These are phyloP conservation scores for Populus davidiana DNA, from an alignment of 345 rosid species.

Conservation along the genomic window DNA sequence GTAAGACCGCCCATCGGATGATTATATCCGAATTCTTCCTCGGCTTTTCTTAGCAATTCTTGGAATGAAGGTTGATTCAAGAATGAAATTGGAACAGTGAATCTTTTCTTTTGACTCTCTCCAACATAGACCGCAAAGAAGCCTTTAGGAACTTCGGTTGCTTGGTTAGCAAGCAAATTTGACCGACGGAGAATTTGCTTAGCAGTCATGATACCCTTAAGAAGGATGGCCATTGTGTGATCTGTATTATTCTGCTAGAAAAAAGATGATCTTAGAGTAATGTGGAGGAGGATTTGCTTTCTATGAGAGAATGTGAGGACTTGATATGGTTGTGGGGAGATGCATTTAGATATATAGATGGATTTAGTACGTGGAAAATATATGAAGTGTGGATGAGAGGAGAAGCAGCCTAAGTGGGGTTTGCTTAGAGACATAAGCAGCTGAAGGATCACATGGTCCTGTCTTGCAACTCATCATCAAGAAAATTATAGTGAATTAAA, in stretches of 20 bases:
- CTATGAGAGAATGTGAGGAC: neutral
- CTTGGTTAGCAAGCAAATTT: neutral
- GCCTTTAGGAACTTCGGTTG: constrained; percentile 11
- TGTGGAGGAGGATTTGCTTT: neutral
- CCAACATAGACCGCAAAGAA: constrained; percentile 10
- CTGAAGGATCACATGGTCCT: constrained; percentile 33
- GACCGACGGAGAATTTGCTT: neutral
- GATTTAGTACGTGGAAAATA: neutral
- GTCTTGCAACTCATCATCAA: constrained; percentile 23
- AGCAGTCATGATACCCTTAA: neutral
- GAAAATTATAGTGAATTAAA: neutral
- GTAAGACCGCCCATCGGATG: constrained; percentile 20
- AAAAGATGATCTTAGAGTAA: too few species aligned
- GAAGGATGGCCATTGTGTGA: constrained; percentile 6
- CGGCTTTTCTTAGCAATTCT: constrained; percentile 4
- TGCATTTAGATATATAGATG: neutral
- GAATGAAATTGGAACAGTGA: constrained; percentile 1
- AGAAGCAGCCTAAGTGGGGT: constrained; percentile 12
- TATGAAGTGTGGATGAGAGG: neutral
- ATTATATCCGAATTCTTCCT: constrained; percentile 11
- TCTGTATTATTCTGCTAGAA: too few species aligned
- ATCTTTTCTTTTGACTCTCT: constrained; percentile 7
- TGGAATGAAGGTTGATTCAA: constrained; percentile 12
- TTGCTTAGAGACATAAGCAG: constrained; percentile 7
- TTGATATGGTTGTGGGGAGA: neutral